Evolutionary conservation across 2,329 filamentous ascomycete species (phyloP), one percentile per base, ranked within the genome.

Genomic region (Incumbomyces lentus): DNA sequence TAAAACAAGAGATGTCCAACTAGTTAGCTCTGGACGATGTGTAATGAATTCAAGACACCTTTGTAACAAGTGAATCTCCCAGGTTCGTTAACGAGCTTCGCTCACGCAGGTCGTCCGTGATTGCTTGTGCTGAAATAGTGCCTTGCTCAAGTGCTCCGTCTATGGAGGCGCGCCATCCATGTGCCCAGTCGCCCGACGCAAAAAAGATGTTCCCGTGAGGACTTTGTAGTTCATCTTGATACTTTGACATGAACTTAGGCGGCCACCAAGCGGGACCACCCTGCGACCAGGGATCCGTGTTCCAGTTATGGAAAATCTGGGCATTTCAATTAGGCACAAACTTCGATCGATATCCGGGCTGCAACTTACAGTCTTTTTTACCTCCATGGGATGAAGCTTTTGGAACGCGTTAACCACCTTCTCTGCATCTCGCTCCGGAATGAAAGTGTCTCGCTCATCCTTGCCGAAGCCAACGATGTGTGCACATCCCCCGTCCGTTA

Each of bases 231-330:
- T 56, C 58, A 2, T 46, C 49, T 1, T 54, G 53, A 33, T 59
- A 60, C 43, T 55, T 57, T 7, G n/a, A 55, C 31, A 59, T 48
- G 45, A 45, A 59, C 3, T 46, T 48, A 7, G 58, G 41, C 0
- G 31, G 31, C 10, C 46, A 60, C 46, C 46, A 57, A 2, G 33
- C 33, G 4, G 33, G 33, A 17, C 33, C 33, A 17, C 33, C 33
- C 16, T 17, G 33, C 4, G 33, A 35, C 33, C 40, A 48, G 18
- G 46, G 46, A 37, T 73, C 70, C 39, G 66, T 67, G 11, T 58
- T 63, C 70, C 70, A 73, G 45, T 73, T 71, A 37, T 73, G 69
- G 33, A 71, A 73, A 0, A 72, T 65, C 60, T 60, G 30, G 13
- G 12, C 16, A 35, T 35, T 12, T 17, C 12, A 12, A 35, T 35